Evolutionary conservation across 306 rosid species (phyloP), one percentile per base, ranked within the genome.

Genomic region (Styphnolobium japonicum): DNA sequence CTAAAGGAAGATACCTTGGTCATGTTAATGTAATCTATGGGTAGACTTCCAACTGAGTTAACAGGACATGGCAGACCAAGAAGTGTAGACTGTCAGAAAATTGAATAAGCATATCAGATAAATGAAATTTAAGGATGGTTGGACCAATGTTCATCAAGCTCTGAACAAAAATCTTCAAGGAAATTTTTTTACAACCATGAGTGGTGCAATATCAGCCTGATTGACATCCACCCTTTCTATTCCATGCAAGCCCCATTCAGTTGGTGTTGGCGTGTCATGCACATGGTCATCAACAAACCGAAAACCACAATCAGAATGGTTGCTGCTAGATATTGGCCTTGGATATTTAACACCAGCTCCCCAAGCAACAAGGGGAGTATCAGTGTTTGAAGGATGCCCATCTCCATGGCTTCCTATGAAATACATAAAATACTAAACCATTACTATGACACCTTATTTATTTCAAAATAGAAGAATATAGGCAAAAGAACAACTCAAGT

Each of bases 351-450:
- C 87, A 75, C 98, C 98, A 62, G 98, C 94, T 75, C 98, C 98
- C 98, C 98, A 93, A 10, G 83, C 97, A 84, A 93, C 98, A 85
- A 93, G 95, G 73, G 98, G 97, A 42, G 98, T 93, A 76, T 93
- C 98, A 3, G 98, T 93, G 84, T 93, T 93, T 71, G 98, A 42
- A 71, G 97, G 97, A 88, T 93, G 98, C 72, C 98, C 98, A 75
- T 93, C 98, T 67, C 98, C 98, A 52, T 93, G 98, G 87, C 97
- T 93, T 78, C 98, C 98, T 91, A 67, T 69, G 57, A 78, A 55
- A 31, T 2, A 57, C 60, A 36, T 51, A 65, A 49, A 49, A 42
- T 64, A 23, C 14, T 75, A 75, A 88, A 78, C 66, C 75, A 46
- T 65, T 25, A 45, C 23, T 42, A 37, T 16, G 58, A 52, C 27